Evolutionary conservation across 2,329 filamentous ascomycete species (phyloP).

Genomic region (Colletotrichum limetticola): DNA sequence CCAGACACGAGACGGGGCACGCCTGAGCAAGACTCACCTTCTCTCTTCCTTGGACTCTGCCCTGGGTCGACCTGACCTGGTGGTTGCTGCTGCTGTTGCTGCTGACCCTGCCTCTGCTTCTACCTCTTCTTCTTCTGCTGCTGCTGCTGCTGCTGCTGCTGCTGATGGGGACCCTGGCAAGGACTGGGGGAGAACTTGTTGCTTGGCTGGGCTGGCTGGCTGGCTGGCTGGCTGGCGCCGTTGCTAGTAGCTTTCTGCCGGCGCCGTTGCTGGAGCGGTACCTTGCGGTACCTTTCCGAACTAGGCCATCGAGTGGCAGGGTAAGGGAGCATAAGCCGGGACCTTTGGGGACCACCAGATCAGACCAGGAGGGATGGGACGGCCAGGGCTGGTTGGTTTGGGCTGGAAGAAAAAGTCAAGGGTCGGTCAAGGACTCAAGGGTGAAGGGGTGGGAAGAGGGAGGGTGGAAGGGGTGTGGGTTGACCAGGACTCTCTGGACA

Average conservation of each 20-base stretch:
- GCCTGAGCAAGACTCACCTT: neutral
- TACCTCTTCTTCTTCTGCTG: neutral
- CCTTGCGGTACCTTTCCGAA: constrained; percentile 16
- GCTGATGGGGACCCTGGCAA: neutral
- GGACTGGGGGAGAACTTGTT: constrained; percentile 14
- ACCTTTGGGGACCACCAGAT: constrained; percentile 24
- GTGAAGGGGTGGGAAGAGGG: neutral
- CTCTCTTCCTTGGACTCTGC: neutral
- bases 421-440: neutral
- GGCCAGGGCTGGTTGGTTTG: constrained; percentile 30
- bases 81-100: too few relatives aligned
- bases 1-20: neutral
- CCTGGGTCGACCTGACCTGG: neutral
- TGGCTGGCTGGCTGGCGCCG: neutral
- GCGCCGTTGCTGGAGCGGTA: constrained; percentile 11
- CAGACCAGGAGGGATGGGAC: constrained; percentile 15
- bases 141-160: neutral
- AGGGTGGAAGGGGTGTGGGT: constrained; percentile 11
- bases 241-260: neutral
- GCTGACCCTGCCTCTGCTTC: neutral
- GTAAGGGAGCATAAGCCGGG: constrained; percentile 31
- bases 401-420: constrained; percentile 16
- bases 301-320: constrained; percentile 22
- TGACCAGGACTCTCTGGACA: neutral
- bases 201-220: constrained; percentile 15